phyloP scores from a whole-genome alignment of 1,284 basidiomycete species.

The Tylopilus sp. region DNA sequence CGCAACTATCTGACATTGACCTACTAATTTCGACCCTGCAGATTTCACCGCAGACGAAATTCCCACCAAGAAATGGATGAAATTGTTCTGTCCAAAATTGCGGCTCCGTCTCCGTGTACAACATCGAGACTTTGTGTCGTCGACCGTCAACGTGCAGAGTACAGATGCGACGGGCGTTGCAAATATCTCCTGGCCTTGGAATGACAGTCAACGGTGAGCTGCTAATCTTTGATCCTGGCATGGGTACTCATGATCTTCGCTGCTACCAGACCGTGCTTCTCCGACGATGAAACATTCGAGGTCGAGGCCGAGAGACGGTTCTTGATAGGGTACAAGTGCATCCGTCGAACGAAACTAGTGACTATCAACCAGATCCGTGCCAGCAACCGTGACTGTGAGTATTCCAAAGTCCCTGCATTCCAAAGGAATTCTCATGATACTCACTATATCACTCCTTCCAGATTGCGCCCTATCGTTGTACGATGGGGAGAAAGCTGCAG shows the following conservation, averaged over 20 bases:
- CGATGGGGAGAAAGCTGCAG: conserved; percentile 22
- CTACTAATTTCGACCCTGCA: conserved; percentile 1
- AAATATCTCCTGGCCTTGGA: conserved; percentile 27
- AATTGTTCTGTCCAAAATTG: conserved; percentile 30
- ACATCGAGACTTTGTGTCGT: conserved; percentile 28
- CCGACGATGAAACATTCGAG: conserved; percentile 28
- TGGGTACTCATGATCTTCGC: conserved; percentile 3
- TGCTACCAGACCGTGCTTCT: conserved; percentile 22
- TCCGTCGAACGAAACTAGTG: conserved; percentile 33
- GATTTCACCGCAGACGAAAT: conserved; percentile 27
- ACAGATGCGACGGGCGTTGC: conserved; percentile 2
- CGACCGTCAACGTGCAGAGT: conserved; percentile 11
- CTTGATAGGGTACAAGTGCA: conserved; percentile 33
- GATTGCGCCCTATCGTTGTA: conserved; percentile 20
- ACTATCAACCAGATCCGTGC: conserved; percentile 30
- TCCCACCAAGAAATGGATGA: conserved; percentile 34
- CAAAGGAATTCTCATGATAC: too few relatives aligned
- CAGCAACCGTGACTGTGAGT: conserved; percentile 23
- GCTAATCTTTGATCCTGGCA: background rate
- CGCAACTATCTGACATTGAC: too few relatives aligned
- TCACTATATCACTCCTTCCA: too few relatives aligned
- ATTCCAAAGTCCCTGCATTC: background rate
- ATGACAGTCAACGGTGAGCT: conserved; percentile 19
- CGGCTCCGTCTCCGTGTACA: conserved; percentile 28
- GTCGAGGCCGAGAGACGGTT: conserved; percentile 32